Conservation (phyloP, 257 asterid species). For the Forsythia viridissima region DNA sequence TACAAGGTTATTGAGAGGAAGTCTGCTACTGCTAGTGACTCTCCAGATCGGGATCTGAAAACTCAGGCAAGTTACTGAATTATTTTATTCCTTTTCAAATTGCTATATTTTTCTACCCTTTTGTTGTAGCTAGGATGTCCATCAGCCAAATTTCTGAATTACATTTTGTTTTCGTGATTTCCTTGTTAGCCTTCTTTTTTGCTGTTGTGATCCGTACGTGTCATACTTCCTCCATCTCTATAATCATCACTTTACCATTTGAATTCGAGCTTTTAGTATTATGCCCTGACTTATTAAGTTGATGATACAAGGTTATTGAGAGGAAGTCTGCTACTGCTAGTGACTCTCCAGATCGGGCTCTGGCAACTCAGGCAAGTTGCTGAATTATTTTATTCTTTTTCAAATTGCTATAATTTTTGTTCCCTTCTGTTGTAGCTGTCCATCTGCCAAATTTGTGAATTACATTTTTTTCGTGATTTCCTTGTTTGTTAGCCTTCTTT, state of each 20-base stretch:
- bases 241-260: background rate
- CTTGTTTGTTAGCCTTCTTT: background rate
- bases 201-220: background rate
- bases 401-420: background rate
- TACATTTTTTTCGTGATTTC: background rate
- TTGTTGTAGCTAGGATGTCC: background rate
- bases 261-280: conserved; percentile 12
- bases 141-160: background rate
- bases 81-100: background rate
- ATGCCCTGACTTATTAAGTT: conserved; percentile 9
- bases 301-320: conserved; percentile 30
- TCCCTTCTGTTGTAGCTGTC: background rate
- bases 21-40: conserved; percentile 21
- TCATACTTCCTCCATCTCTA: background rate
- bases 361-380: conserved; percentile 34
- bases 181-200: background rate
- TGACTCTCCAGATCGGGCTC: conserved; percentile 35
- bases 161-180: background rate
- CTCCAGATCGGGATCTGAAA: conserved; percentile 33
- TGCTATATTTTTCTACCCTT: background rate
- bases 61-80: conserved; percentile 32
- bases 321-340: conserved; percentile 29
- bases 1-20: conserved; percentile 33
- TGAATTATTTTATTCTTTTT: background rate
- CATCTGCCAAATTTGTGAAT: background rate